These are phyloP conservation scores for Arctium minus DNA, from an alignment of 129 eudicot genomes.

Conservation along the genomic window DNA sequence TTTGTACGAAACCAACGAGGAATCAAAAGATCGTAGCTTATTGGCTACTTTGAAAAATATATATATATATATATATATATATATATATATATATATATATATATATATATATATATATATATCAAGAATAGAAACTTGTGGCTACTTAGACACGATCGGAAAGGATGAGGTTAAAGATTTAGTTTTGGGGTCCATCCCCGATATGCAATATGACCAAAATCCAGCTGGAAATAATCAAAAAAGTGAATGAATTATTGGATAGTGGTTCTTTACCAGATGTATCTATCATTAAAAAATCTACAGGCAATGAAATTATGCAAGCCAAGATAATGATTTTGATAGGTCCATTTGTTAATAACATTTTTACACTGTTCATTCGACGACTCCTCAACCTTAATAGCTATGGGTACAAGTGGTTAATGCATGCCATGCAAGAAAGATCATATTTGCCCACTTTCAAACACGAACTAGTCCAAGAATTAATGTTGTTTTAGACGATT, in stretches of 20 bases:
- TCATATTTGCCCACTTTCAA: not conserved
- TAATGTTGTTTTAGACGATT: not conserved
- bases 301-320: slow-evolving; percentile 9
- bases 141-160: slow-evolving; percentile 4
- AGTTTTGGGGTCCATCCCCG: slow-evolving; percentile 21
- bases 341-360: not conserved
- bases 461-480: not conserved
- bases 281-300: slow-evolving; percentile 13
- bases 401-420: not conserved
- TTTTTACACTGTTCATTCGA: slow-evolving; percentile 6
- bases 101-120: not conserved
- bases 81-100: not conserved
- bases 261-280: slow-evolving; percentile 20
- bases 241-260: slow-evolving; percentile 29
- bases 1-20: not conserved
- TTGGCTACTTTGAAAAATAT: not conserved
- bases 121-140: not conserved
- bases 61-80: not conserved
- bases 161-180: slow-evolving; percentile 6
- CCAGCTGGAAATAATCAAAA: slow-evolving; percentile 25
- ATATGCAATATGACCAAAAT: slow-evolving; percentile 11
- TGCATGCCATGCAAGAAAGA: slow-evolving; percentile 6
- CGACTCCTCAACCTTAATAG: not conserved
- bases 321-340: slow-evolving; percentile 28
- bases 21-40: not conserved